phyloP scores from a whole-genome alignment of 1,139 yeast species.

The Yamadazyma blattariae region DNA sequence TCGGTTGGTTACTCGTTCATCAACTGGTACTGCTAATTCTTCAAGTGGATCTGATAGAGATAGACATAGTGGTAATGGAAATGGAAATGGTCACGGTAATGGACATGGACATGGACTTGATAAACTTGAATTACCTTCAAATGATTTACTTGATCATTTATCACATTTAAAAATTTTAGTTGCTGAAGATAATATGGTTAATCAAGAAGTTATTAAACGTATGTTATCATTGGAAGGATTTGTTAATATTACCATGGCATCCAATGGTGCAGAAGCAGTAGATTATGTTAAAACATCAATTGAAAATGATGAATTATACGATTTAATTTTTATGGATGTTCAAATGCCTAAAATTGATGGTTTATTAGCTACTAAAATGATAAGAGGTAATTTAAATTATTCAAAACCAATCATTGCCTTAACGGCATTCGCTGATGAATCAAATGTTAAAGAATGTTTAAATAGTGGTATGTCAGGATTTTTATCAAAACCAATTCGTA shows the following conservation, averaged over 20 bases:
- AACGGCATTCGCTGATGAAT: slow-evolving; percentile 91
- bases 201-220: slow-evolving; percentile 84
- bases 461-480: slow-evolving; percentile 88
- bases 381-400: slow-evolving; percentile 64
- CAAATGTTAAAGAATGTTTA: slow-evolving; percentile 73
- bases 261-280: slow-evolving; percentile 89
- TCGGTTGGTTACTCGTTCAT: slow-evolving; percentile 43
- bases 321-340: slow-evolving; percentile 89
- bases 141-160: slow-evolving; percentile 24
- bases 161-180: slow-evolving; percentile 60
- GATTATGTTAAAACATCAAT: slow-evolving; percentile 54
- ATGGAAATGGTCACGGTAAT: background rate
- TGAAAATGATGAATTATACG: slow-evolving; percentile 44
- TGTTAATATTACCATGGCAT: slow-evolving; percentile 66
- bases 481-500: slow-evolving; percentile 80
- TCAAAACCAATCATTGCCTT: slow-evolving; percentile 82
- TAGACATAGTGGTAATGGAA: background rate
- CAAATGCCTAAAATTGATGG: slow-evolving; percentile 97
- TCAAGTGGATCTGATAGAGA: slow-evolving; percentile 6
- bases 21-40: slow-evolving; percentile 59
- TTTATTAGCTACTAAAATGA: slow-evolving; percentile 70
- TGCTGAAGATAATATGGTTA: slow-evolving; percentile 93
- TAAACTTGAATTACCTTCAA: slow-evolving; percentile 17
- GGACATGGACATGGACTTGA: slow-evolving; percentile 10
- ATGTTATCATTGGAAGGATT: slow-evolving; percentile 84